Percentiles rank a stretch among this genome's conserved stretches.
These are phyloP conservation scores for Nicotiana obtusifolia DNA, from an alignment of 257 asterid genomes.

Conservation along the genomic window DNA sequence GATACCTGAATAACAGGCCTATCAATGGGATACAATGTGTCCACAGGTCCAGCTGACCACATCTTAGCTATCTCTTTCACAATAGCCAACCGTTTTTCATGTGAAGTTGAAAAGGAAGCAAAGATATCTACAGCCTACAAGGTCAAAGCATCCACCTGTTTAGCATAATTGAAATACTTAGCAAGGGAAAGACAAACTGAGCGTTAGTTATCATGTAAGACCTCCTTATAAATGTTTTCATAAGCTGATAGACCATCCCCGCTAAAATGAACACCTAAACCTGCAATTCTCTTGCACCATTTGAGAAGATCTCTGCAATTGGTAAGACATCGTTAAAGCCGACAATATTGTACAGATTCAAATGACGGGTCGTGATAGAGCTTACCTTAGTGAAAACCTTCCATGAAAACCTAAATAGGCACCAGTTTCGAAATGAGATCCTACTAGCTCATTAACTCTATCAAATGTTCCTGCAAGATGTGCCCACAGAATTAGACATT, in stretches of 20 bases:
- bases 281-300: constrained; percentile 75
- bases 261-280: constrained; percentile 33
- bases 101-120: constrained; percentile 69
- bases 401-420: constrained; percentile 38
- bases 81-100: constrained; percentile 53
- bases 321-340: constrained; percentile 17
- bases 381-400: constrained; percentile 79
- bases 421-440: constrained; percentile 37
- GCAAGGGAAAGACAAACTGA: constrained; percentile 4
- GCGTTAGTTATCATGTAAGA: constrained; percentile 19
- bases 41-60: constrained; percentile 50
- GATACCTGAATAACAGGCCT: constrained; percentile 70
- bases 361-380: background rate
- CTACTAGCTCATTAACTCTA: constrained; percentile 47
- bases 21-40: constrained; percentile 58
- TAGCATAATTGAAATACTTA: constrained; percentile 8
- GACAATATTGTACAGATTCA: background rate
- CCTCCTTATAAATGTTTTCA: constrained; percentile 71
- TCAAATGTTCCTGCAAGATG: constrained; percentile 60
- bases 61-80: constrained; percentile 67
- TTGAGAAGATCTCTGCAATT: constrained; percentile 79
- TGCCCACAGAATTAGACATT: background rate
- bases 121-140: constrained; percentile 85
- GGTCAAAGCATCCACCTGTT: constrained; percentile 8
- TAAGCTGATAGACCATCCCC: constrained; percentile 36